These are phyloP conservation scores for Akanthomyces lecanii DNA, from an alignment of 2,329 filamentous ascomycete genomes.

Conservation along the genomic window DNA sequence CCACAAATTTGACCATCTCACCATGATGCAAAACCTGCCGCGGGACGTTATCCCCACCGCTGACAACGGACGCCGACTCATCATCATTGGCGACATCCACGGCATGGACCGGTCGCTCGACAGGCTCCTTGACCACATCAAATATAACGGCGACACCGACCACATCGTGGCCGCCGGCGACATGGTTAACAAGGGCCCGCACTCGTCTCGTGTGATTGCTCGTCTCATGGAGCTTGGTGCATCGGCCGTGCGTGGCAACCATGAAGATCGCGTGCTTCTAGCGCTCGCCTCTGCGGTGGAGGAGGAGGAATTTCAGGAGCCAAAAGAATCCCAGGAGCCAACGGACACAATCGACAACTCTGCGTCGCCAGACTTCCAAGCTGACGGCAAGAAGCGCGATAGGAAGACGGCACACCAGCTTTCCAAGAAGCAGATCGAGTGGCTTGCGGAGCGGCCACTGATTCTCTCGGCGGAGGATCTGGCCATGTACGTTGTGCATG, in stretches of 20 bases:
- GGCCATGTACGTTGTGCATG: conserved; percentile 71
- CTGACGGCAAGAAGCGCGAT: conserved; percentile 8
- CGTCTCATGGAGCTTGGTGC: conserved; percentile 70
- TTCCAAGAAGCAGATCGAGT: conserved; percentile 57
- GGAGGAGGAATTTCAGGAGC: background rate
- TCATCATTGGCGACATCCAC: conserved; percentile 90
- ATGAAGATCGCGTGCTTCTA: conserved; percentile 82
- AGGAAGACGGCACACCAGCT: conserved; percentile 28
- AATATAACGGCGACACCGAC: conserved; percentile 56
- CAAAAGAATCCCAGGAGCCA: background rate
- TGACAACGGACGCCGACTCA: conserved; percentile 53
- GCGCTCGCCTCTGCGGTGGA: conserved; percentile 39
- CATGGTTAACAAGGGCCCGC: conserved; percentile 80
- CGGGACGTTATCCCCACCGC: conserved; percentile 29
- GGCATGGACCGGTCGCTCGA: conserved; percentile 70
- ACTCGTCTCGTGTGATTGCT: conserved; percentile 73
- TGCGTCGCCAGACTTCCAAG: background rate
- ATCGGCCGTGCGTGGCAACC: conserved; percentile 83
- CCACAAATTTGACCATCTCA: conserved; percentile 29
- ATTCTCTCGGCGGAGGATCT: conserved; percentile 69
- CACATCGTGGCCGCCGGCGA: conserved; percentile 76
- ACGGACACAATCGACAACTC: background rate
- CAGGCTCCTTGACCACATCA: conserved; percentile 61
- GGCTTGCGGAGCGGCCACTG: conserved; percentile 69
- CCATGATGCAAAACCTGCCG: conserved; percentile 30